Percentiles rank a stretch among this genome's conserved stretches.
Conservation (phyloP, 805 yeast genomes). For the Lipomyces orientalis region DNA sequence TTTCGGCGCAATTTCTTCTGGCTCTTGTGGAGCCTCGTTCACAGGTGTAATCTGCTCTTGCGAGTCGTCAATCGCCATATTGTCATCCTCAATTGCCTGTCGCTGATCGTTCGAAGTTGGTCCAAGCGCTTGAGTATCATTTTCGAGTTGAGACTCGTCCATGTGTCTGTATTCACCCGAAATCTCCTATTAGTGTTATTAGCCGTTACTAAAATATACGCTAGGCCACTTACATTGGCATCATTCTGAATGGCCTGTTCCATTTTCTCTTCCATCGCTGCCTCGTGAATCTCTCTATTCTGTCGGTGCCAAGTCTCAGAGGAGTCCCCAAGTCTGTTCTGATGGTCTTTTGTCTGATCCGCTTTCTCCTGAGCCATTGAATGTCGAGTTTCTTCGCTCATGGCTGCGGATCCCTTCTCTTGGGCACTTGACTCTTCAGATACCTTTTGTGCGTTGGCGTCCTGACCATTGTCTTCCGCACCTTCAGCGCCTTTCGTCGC, state of each 20-base stretch:
- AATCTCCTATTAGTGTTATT: not conserved
- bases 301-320: constrained; percentile 90
- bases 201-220: not conserved
- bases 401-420: constrained; percentile 14
- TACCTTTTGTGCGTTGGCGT: constrained; percentile 23
- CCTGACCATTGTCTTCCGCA: constrained; percentile 26
- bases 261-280: constrained; percentile 40
- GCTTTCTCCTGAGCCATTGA: constrained; percentile 1
- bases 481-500: constrained; percentile 61
- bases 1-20: not conserved
- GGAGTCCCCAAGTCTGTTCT: constrained; percentile 90
- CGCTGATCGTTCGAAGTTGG: constrained; percentile 81
- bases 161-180: constrained; percentile 29
- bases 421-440: constrained; percentile 19
- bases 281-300: constrained; percentile 82
- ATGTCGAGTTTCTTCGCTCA: constrained; percentile 15
- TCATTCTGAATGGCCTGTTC: constrained; percentile 16
- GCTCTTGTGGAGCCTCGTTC: not conserved
- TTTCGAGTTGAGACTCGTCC: constrained; percentile 46
- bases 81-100: constrained; percentile 72
- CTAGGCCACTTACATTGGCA: constrained; percentile 5
- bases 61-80: constrained; percentile 79
- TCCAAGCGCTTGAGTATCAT: constrained; percentile 91
- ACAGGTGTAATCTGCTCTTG: not conserved
- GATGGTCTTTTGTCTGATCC: constrained; percentile 27